Percentiles rank a stretch among this genome's conserved stretches.
Evolutionary conservation across 2,329 filamentous ascomycete genomes (phyloP).

Genomic region (Amylocarpus encephaloides): DNA sequence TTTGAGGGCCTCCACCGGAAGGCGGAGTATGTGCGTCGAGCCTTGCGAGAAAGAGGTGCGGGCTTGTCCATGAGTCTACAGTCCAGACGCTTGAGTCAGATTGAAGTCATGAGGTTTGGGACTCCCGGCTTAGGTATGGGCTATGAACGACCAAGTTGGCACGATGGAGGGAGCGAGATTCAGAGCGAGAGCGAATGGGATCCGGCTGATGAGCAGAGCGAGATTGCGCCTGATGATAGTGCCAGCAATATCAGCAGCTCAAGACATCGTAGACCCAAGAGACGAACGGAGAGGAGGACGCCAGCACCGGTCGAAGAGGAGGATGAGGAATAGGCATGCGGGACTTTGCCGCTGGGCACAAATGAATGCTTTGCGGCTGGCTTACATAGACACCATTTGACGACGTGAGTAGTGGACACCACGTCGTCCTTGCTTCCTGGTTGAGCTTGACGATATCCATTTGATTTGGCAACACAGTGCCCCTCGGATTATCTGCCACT

Average conservation of each 20-base stretch:
- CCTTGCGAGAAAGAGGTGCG: constrained; percentile 74
- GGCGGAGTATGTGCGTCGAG: constrained; percentile 72
- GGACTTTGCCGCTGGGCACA: too few relatives aligned
- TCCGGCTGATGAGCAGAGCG: constrained; percentile 42
- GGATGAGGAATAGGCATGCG: constrained; percentile 37
- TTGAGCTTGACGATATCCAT: too few relatives aligned
- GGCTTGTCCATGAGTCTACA: constrained; percentile 47
- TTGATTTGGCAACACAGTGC: too few relatives aligned
- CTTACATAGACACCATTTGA: too few relatives aligned
- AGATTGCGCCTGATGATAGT: constrained; percentile 70
- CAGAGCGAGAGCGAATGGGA: constrained; percentile 34
- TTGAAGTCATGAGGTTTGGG: constrained; percentile 35
- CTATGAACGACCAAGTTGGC: constrained; percentile 29
- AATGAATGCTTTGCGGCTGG: too few relatives aligned
- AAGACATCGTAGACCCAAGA: constrained; percentile 58
- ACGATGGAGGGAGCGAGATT: constrained; percentile 39
- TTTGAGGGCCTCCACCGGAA: constrained; percentile 86
- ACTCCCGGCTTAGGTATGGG: constrained; percentile 34
- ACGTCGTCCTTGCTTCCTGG: too few relatives aligned
- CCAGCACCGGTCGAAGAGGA: constrained; percentile 68
- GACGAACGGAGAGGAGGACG: constrained; percentile 61
- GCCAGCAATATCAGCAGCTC: constrained; percentile 76
- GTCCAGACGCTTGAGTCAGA: constrained; percentile 22
- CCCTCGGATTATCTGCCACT: too few relatives aligned
- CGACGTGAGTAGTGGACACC: too few relatives aligned